Base-by-base conservation (phyloP, 2,329 filamentous ascomycete species). In the Clarireedia homoeocarpa region DNA sequence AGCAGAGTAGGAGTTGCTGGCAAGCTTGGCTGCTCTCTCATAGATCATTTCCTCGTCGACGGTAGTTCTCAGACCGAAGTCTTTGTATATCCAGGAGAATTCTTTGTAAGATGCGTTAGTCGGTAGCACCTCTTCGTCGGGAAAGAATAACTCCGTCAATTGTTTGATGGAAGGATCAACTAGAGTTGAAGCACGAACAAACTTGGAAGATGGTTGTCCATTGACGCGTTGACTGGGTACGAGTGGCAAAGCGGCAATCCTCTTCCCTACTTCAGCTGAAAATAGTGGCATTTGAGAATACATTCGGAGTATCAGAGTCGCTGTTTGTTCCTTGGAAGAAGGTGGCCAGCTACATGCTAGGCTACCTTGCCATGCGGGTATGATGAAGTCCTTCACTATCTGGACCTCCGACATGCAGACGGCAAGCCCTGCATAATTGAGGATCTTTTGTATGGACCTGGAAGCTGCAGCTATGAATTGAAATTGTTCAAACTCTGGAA, bases 61-160 rank as follows among this genome's bases (percentile, higher is more conserved):
- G 6, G 17, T 23, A 2, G 48, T 53, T 44, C 63, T 64, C n/a
- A 67, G 46, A 3, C 64, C 63, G 49, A 59, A 61, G 4, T 12
- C 46, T 23, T 45, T 59, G 40, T 69, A 60, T 7, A 55, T 59
- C 7, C 23, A 30, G 6, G 49, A 50, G 20, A 62, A 65, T 9
- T 59, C 27, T 14, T 24, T 10, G 17, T 61, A 61, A 47, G 66
- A 65, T 1, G 42, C 36, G 15, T 26, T 39, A 4, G 53, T 36
- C 38, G 68, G 67, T 27, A 61, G 24, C 23, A 64, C 53, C 53
- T 61, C 56, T 53, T 70, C 68, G 5, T 67, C 60, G 6, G 49
- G 50, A 24, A 69, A 69, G 55, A 58, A 69, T 14, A 66, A 51
- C 1, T 38, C 26, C 12, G 23, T 54, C 4, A 69, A 47, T 5